Percentiles rank a stretch among this genome's conserved stretches.
Evolutionary conservation across 768 basidiomycete genomes (phyloP).

Genomic region (Lactifluus volemus): DNA sequence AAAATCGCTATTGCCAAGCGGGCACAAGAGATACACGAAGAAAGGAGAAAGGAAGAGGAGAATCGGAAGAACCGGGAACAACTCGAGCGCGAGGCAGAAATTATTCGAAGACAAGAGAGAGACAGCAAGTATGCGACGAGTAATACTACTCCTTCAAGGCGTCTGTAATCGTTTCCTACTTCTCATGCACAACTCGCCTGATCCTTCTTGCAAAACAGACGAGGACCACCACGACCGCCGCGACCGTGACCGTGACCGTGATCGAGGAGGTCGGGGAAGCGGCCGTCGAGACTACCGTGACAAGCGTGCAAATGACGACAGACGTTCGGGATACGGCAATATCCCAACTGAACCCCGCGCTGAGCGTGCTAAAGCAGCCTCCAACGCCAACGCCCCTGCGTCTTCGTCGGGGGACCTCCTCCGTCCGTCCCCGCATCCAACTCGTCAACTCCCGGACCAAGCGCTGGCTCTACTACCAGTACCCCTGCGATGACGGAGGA

Average conservation of each 20-base stretch:
- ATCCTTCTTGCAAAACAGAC: conserved; percentile 22
- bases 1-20: conserved; percentile 83
- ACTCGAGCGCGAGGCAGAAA: conserved; percentile 71
- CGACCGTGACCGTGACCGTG: conserved; percentile 21
- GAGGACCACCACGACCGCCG: conserved; percentile 31
- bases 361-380: conserved; percentile 44
- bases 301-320: conserved; percentile 26
- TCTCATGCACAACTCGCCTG: conserved; percentile 1
- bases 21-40: conserved; percentile 68
- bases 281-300: conserved; percentile 33
- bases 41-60: conserved; percentile 58
- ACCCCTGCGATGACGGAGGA: conserved; percentile 67
- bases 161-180: conserved; percentile 24
- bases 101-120: conserved; percentile 43
- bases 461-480: conserved; percentile 26
- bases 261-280: conserved; percentile 16
- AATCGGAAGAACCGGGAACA: conserved; percentile 52
- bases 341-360: conserved; percentile 83
- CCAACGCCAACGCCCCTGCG: conserved; percentile 34
- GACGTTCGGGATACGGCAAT: conserved; percentile 43
- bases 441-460: conserved; percentile 29
- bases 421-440: conserved; percentile 10
- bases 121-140: conserved; percentile 34
- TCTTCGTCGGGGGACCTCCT: conserved; percentile 34
- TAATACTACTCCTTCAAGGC: conserved; percentile 30